Conservation (phyloP, 139 green algal genomes). For the Trebouxia sp. region DNA sequence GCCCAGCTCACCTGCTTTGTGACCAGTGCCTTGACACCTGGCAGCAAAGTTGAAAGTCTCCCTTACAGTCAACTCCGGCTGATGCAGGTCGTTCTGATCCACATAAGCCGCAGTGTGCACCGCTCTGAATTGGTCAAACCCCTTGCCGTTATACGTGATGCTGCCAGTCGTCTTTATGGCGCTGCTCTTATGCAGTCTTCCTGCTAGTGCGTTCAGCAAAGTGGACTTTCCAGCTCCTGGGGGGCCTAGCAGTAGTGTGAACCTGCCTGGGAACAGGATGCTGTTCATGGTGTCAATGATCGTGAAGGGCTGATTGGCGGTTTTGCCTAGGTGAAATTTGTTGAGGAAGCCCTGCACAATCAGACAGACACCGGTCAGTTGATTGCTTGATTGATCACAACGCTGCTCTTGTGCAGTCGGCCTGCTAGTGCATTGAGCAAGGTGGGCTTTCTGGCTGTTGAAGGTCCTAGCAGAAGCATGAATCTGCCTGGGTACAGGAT, state of each 20-base stretch:
- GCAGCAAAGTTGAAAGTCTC: conserved; percentile 59
- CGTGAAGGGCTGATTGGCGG: conserved; percentile 4
- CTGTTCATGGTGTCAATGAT: conserved; percentile 37
- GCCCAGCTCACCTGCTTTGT: background rate
- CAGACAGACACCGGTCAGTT: too few relatives aligned
- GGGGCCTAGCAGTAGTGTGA: conserved; percentile 76
- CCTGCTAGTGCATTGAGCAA: conserved; percentile 65
- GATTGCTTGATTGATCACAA: too few relatives aligned
- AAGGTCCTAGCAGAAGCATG: conserved; percentile 75
- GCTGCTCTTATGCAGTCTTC: conserved; percentile 31
- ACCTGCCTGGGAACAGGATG: conserved; percentile 43
- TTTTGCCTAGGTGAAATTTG: background rate
- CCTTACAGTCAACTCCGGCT: conserved; percentile 55
- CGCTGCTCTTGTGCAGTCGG: conserved; percentile 19
- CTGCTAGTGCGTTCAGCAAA: conserved; percentile 62
- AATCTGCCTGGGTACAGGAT: conserved; percentile 48
- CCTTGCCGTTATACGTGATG: conserved; percentile 62
- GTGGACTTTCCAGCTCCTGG: conserved; percentile 59
- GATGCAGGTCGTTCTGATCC: conserved; percentile 56
- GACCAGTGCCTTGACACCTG: conserved; percentile 34
- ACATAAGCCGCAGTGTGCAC: conserved; percentile 52
- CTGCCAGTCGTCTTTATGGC: conserved; percentile 13
- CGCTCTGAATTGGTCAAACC: conserved; percentile 42
- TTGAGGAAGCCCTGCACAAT: background rate
- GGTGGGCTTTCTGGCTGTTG: conserved; percentile 55